Conservation (phyloP, 2,329 filamentous ascomycete genomes). For the Didymellaceae sp. region DNA sequence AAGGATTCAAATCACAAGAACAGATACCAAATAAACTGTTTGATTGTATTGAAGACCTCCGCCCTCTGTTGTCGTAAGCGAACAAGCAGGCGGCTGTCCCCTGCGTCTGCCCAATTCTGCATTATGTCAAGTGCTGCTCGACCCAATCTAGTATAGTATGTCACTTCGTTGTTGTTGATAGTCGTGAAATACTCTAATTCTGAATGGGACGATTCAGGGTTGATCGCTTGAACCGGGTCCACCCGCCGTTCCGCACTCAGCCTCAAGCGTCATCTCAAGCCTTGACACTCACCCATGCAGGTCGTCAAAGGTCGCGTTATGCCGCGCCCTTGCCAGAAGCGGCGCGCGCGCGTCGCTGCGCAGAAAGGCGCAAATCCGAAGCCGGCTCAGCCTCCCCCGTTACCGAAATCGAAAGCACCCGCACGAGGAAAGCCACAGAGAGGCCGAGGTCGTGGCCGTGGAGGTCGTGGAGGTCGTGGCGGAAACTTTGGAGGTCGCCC, state of each 20-base stretch:
- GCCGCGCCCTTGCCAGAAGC: conserved; percentile 36
- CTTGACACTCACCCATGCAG: conserved; percentile 16
- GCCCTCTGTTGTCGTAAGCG: no score
- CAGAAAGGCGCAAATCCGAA: conserved; percentile 17
- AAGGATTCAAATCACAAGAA: no score
- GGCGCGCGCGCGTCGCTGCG: conserved; percentile 31
- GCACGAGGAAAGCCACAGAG: conserved; percentile 22
- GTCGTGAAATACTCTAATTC: no score
- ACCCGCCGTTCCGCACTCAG: conserved; percentile 7
- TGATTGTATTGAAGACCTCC: no score
- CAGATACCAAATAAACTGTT: no score
- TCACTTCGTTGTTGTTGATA: no score
- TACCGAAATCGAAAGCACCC: conserved; percentile 14
- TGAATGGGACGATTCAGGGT: no score
- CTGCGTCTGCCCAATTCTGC: no score
- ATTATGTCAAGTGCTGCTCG: no score
- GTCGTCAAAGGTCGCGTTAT: conserved; percentile 24
- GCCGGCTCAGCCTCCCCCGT: conserved; percentile 4
- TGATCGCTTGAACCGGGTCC: not conserved
- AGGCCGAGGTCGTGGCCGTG: conserved; percentile 14
- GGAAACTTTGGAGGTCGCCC: conserved; percentile 23
- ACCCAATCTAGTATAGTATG: no score
- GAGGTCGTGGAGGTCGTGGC: conserved; percentile 14
- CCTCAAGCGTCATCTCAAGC: conserved; percentile 5
- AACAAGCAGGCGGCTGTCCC: no score